Evolutionary conservation across 768 basidiomycete genomes (phyloP), one percentile per base, ranked within the genome.

Genomic region (Arthromyces matolae): DNA sequence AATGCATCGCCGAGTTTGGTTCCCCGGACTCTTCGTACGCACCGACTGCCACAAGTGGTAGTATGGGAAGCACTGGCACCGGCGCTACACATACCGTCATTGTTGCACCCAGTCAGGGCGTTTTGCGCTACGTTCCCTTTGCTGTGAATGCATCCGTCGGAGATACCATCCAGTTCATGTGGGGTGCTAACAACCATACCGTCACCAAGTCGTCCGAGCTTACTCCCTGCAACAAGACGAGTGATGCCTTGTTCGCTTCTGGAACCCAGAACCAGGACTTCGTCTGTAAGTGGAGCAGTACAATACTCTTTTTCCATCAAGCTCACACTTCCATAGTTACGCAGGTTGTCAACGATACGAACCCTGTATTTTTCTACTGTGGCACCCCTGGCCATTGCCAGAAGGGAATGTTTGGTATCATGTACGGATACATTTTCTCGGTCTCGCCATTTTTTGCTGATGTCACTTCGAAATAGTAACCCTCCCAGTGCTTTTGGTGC

Each of bases 331-430:
- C 67, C 55, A 28, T 41, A 81, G 81, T 87, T 75, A 77, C 75
- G 37, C 80, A 84, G 67, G 74, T 78, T 47, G 79, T 89, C 64
- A 89, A 88, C 66, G 75, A 79, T 65, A 88, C 86, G 42, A 73
- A 80, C 58, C 76, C 86, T n/a, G 73, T 72, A 45, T 89, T 76
- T 79, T 88, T 73, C 80, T 84, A 81, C 73, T 91, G 88, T 65
- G 80, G 70, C 52, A 78, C 79, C 38, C 79, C 84, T 35, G 67
- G 57, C 47, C 89, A 92, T 64, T 91, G 89, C 63, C 64, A 79
- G 61, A 83, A 86, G 75, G 89, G 88, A 58, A 91, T 91, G 87
- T 91, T 88, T 62, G 87, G 86, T 68, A 77, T 86, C 68, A 81
- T 86, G 77, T 79, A 59, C 49, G 69, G 62, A 16, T 27, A 24